phyloP scores from a whole-genome alignment of 2,329 filamentous ascomycete genomes.

The Trichoderma aggressivum region DNA sequence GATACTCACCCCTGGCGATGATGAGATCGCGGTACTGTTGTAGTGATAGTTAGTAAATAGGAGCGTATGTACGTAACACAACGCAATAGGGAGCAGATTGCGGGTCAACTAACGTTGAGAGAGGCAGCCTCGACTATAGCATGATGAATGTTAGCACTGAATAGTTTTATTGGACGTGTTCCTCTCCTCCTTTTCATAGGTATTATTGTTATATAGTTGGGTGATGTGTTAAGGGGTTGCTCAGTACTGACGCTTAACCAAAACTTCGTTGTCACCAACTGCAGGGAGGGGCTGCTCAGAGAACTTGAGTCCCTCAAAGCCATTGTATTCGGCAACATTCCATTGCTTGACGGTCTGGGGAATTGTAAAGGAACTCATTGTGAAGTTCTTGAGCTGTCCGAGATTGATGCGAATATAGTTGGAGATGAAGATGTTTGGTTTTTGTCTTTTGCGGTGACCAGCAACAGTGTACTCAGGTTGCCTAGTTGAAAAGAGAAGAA shows the following conservation, averaged over 20 bases:
- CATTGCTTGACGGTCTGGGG: slow-evolving; percentile 52
- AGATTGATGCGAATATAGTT: background rate
- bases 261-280: slow-evolving; percentile 66
- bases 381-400: background rate
- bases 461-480: background rate
- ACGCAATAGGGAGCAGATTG: background rate
- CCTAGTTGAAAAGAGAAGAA: background rate
- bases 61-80: background rate
- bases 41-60: background rate
- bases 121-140: slow-evolving; percentile 45
- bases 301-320: slow-evolving; percentile 59
- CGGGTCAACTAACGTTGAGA: slow-evolving; percentile 40
- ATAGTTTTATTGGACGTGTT: background rate
- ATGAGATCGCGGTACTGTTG: slow-evolving; percentile 50
- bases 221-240: background rate
- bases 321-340: slow-evolving; percentile 41
- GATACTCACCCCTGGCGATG: slow-evolving; percentile 48
- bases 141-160: background rate
- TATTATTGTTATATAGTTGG: too few species aligned
- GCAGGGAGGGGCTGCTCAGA: slow-evolving; percentile 55
- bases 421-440: background rate
- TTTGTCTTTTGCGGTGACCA: background rate
- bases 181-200: background rate
- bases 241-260: slow-evolving; percentile 53
- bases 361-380: background rate